Evolutionary conservation across 345 rosid species (phyloP).

Genomic region (Murraya koenigii): DNA sequence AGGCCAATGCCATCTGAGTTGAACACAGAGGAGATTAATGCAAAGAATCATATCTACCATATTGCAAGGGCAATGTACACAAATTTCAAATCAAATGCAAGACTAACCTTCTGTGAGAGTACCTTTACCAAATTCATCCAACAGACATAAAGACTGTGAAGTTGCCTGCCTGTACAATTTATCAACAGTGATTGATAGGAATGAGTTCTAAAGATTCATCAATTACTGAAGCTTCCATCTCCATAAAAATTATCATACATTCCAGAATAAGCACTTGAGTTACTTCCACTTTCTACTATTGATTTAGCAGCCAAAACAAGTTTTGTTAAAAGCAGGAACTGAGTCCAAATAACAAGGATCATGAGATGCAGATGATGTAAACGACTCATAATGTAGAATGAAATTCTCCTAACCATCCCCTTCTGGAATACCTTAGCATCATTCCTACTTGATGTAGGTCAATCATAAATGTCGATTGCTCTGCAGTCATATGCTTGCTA

Average conservation of each 20-base stretch:
- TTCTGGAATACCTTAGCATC: slow-evolving; percentile 71
- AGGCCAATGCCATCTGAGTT: slow-evolving; percentile 89
- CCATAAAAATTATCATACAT: not conserved
- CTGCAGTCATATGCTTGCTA: slow-evolving; percentile 85
- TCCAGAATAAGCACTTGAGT: not conserved
- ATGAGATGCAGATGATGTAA: slow-evolving; percentile 2
- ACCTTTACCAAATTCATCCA: slow-evolving; percentile 99
- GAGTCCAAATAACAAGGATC: slow-evolving; percentile 10
- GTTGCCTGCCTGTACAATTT: slow-evolving; percentile 75
- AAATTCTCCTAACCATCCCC: not conserved
- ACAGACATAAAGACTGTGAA: slow-evolving; percentile 76
- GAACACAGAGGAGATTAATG: slow-evolving; percentile 9
- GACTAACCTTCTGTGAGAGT: slow-evolving; percentile 90
- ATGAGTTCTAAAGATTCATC: not conserved
- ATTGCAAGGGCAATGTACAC: not conserved
- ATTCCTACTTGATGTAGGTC: slow-evolving; percentile 98
- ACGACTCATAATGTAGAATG: not conserved
- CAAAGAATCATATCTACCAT: not conserved
- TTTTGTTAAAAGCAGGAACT: not conserved
- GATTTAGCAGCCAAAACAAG: slow-evolving; percentile 10
- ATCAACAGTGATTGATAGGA: slow-evolving; percentile 5
- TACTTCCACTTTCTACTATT: not conserved
- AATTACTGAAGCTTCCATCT: not conserved
- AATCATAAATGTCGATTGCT: slow-evolving; percentile 95
- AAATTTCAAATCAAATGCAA: slow-evolving; percentile 7